phyloP scores from a whole-genome alignment of 108 stramenopile genomes.

The Cyclostephanos invisitatus region DNA sequence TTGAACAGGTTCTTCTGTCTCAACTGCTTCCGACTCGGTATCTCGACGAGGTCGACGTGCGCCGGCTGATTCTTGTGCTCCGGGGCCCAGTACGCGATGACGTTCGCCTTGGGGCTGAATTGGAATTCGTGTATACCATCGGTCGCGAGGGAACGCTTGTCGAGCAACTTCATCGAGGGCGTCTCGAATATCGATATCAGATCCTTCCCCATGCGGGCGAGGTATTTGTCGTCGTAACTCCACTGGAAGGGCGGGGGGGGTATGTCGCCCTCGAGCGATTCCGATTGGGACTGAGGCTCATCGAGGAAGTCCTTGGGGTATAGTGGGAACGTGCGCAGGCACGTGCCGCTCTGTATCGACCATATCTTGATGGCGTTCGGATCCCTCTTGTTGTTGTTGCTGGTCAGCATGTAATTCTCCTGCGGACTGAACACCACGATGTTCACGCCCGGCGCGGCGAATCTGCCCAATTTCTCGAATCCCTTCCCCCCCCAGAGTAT shows the following conservation, averaged over 20 bases:
- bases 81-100: constrained; percentile 95
- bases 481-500: constrained; percentile 92
- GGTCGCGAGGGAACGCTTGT: constrained; percentile 85
- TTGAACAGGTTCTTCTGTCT: constrained; percentile 96
- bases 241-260: constrained; percentile 93
- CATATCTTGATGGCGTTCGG: constrained; percentile 88
- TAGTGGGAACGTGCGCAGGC: constrained; percentile 84
- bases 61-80: constrained; percentile 93
- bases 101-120: constrained; percentile 91
- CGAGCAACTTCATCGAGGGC: constrained; percentile 89
- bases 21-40: constrained; percentile 89
- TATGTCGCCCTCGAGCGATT: constrained; percentile 13
- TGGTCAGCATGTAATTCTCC: constrained; percentile 92
- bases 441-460: constrained; percentile 89
- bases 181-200: constrained; percentile 92
- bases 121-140: constrained; percentile 94
- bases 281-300: constrained; percentile 24
- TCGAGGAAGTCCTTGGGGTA: constrained; percentile 64
- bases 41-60: constrained; percentile 90
- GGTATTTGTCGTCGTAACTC: constrained; percentile 91
- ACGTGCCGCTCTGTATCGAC: constrained; percentile 81
- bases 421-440: constrained; percentile 77
- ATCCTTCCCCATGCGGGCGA: constrained; percentile 92
- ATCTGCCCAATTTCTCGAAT: constrained; percentile 90
- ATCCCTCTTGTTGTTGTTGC: constrained; percentile 76